Evolutionary conservation across 2,329 filamentous ascomycete species (phyloP).

Genomic region (Hypoxylon rubiginosum): DNA sequence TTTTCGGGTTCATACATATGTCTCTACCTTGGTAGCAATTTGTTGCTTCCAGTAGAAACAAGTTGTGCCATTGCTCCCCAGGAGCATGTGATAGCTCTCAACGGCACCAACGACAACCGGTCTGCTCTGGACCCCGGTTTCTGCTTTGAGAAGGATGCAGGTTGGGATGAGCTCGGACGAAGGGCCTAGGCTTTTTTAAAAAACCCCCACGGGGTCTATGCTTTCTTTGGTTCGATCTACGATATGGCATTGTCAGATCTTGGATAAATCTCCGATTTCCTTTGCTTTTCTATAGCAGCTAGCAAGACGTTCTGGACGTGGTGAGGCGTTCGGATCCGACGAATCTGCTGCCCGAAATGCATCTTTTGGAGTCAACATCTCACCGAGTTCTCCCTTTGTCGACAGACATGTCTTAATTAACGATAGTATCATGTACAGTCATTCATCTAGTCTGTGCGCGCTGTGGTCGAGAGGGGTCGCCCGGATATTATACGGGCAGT

Average conservation of each 20-base stretch:
- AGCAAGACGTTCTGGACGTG: too few relatives aligned
- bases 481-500: neutral
- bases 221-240: slow-evolving; percentile 15
- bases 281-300: neutral
- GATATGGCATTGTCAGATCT: neutral
- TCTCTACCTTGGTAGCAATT: neutral
- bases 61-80: neutral
- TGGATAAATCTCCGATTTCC: neutral
- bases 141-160: slow-evolving; percentile 31
- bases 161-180: neutral
- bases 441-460: neutral
- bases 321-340: slow-evolving; percentile 9
- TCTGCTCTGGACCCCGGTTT: neutral
- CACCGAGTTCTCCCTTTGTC: neutral
- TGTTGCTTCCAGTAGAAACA: neutral
- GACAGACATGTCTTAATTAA: neutral
- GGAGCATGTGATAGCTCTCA: slow-evolving; percentile 16
- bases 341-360: neutral
- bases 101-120: neutral
- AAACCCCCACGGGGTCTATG: neutral
- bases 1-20: neutral
- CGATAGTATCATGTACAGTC: neutral
- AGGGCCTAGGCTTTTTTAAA: neutral
- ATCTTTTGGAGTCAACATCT: neutral
- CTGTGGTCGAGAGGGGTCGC: neutral